Evolutionary conservation across 352 stramenopile species (phyloP), one percentile per base, ranked within the genome.

Genomic region (Pythium brassicae): DNA sequence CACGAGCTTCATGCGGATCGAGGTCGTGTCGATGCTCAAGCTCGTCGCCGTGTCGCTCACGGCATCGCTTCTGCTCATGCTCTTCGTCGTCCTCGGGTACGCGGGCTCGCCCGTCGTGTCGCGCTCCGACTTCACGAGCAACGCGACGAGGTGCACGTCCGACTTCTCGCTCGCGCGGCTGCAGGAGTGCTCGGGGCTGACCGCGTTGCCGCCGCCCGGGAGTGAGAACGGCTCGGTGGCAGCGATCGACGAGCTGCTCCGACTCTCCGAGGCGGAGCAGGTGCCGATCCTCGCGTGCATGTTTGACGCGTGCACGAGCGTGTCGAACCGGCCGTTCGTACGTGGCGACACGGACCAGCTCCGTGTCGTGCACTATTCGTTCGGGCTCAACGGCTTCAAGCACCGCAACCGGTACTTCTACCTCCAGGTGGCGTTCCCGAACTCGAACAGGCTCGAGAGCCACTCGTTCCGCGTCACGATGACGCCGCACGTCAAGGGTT

Each of bases 371-470:
- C 74, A 83, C 45, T 87, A 84, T 50, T 70, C 73, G 40, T 87
- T 87, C 47, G 69, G 61, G 6, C 57, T 87, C n/a, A 74, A 84
- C 32, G 70, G 68, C 2, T 66, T 87, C 40, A 64, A 65, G 20
- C 71, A 80, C 35, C 65, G 52, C n/a, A 83, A 79, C 34, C 74
- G 74, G 22, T 87, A 87, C 62, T 87, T 87, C 46, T 87, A 87
- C 57, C 53, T 87, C 12, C 61, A 76, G 22, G 70, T 76, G 14
- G 42, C 67, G 10, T 83, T 87, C 45, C 71, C 71, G 15, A 87
- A 84, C 43, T 27, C 65, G 25, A 59, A 74, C 53, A 61, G 53
- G 9, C 58, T 56, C 8, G 42, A 50, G 23, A 57, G 71, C 47
- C 66, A 73, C 23, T 72, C 57, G 9, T 83, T 87, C 26, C 55